Evolutionary conservation across 176 grass and related monocot species (phyloP), one percentile per base, ranked within the genome.

Genomic region (Eragrostis nindensis): DNA sequence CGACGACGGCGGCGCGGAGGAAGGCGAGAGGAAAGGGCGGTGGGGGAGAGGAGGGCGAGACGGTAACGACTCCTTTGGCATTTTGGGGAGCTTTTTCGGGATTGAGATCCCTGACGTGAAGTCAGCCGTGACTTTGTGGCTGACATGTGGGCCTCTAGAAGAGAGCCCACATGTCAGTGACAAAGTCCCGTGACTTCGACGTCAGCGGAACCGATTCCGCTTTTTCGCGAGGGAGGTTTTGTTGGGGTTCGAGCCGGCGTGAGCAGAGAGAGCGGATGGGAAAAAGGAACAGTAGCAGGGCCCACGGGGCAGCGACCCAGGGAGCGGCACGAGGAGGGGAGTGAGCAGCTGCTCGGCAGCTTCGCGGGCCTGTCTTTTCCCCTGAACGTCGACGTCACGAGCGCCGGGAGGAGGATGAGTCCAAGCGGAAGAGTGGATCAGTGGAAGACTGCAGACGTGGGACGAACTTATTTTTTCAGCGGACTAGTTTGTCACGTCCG

Each of bases 11-110:
- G 27, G 77, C 42, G 39, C 32, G 48, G 84, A 78, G 82, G 93
- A 88, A 92, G 68, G 78, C 41, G 82, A 0, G 76, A 81, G 87
- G 90, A 91, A 94, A 82, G 83, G 19, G 69, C 54, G 61, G 70
- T 32, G 70, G 69, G 88, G 70, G 81, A 70, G 83, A 76, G 38
- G 52, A 85, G 41, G 65, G 8, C 12, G 83, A 89, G 78, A 89
- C n/a, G 66, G 78, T 47, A 81, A 89, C 87, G 78, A 32, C 78
- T 85, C 72, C 53, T 50, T 72, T 76, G 78, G 61, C 61, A 7
- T 24, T 65, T 67, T 3, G 44, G 46, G 12, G 9, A n/a, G 48
- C 25, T 79, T 71, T 46, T 36, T 7, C 13, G 76, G n/a, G n/a
- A n/a, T n/a, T n/a, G n/a, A n/a, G n/a, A n/a, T n/a, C n/a, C n/a